These are phyloP conservation scores for Lepidium sativum DNA, from an alignment of 345 rosid species.

Conservation along the genomic window DNA sequence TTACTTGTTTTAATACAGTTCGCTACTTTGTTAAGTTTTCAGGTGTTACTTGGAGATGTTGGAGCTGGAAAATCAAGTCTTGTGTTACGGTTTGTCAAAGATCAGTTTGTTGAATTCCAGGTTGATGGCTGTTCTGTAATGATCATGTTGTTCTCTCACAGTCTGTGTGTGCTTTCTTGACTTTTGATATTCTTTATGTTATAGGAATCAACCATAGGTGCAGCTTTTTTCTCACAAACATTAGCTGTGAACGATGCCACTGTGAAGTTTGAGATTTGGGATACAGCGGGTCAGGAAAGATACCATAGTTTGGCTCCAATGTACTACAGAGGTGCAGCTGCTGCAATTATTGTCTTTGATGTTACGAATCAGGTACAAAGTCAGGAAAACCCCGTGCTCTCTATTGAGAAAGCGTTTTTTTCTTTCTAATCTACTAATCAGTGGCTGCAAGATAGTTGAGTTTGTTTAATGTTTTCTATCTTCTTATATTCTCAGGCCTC, in stretches of 20 bases:
- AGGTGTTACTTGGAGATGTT: conserved; percentile 95
- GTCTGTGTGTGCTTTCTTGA: conserved; percentile 6
- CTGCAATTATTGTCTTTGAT: conserved; percentile 86
- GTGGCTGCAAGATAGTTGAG: not conserved
- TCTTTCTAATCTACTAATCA: not conserved
- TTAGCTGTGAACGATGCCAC: conserved; percentile 90
- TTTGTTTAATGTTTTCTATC: not conserved
- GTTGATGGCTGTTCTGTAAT: conserved; percentile 11
- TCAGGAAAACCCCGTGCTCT: not conserved
- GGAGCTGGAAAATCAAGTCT: conserved; percentile 97
- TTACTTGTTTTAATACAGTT: not conserved
- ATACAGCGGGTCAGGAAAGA: conserved; percentile 97
- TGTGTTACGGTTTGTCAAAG: conserved; percentile 83
- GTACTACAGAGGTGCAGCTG: conserved; percentile 98
- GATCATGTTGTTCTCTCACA: not conserved
- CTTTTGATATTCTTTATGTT: conserved; percentile 5
- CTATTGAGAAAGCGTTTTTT: not conserved
- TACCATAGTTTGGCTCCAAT: conserved; percentile 98
- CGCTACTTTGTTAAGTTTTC: conserved; percentile 21
- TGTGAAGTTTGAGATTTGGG: conserved; percentile 98
- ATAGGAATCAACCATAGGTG: conserved; percentile 97
- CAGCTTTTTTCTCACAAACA: conserved; percentile 94
- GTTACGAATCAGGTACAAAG: conserved; percentile 64
- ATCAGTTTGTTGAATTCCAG: conserved; percentile 93
- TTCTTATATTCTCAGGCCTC: conserved; percentile 46